Evolutionary conservation across 352 stramenopile genomes (phyloP), one percentile per base, ranked within the genome.

Genomic region (Globisporangium apiculatum): DNA sequence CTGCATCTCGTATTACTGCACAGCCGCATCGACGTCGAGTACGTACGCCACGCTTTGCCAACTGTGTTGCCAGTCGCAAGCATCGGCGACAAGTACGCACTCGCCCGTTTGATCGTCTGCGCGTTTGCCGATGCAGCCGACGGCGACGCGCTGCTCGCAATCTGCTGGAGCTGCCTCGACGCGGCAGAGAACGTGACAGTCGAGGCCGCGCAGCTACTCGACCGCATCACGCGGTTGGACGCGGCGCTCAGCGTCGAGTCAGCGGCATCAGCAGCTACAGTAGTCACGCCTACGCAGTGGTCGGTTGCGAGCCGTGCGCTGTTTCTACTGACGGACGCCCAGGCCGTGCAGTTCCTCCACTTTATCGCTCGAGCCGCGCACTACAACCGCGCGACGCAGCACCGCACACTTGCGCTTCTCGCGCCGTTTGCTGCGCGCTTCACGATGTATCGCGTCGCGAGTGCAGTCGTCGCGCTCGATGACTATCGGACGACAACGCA

Each of bases 81-180:
- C 38, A 65, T 87, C 49, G 53, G 45, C 0, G 83, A 90, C 11
- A 92, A 92, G 51, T 58, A 72, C 37, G 61, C 72, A 2, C 62
- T 92, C 12, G 72, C 72, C 0, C 58, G 64, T 1, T 84, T 79
- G 51, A 74, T 90, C 60, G 59, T 87, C 0, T 49, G 53, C 4
- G 72, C 67, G 12, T 90, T 84, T 53, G 78, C 76, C 10, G 76
- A 84, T 38, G 53, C 63, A 0, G 55, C 63, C 14, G 86, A 87
- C 40, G 83, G 78, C 1, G 71, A 88, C 12, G 74, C 75, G 4
- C 69, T 86, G 55, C 86, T 79, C 56, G 37, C 65, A n/a, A 79
- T 89, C 40, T 88, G 76, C 67, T 82, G 69, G 74, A 90, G 80
- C 48, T 89, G 78, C 55, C 65, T 90, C 49, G 80, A 92, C 55